Conservation (phyloP, 228 moss, liverwort and hornwort genomes). For the Sphagnum fallax region DNA sequence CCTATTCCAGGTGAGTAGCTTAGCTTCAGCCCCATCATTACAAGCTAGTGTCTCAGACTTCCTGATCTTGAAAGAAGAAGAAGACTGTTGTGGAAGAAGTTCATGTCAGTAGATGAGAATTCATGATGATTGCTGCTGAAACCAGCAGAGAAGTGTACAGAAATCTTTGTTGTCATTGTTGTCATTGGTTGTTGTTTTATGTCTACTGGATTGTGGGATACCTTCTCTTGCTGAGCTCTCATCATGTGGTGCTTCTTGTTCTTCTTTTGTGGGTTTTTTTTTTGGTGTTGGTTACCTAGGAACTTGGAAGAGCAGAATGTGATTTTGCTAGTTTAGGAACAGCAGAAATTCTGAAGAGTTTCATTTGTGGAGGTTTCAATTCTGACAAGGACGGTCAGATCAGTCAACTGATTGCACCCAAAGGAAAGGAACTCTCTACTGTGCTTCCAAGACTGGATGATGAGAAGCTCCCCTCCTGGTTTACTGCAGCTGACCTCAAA, state of each 20-base stretch:
- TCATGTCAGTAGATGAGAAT: neutral
- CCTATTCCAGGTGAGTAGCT: constrained; percentile 32
- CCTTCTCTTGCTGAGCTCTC: neutral
- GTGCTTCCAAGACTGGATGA: constrained; percentile 16
- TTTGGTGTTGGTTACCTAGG: constrained; percentile 12
- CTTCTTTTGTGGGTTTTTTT: neutral
- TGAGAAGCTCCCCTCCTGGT: constrained; percentile 52
- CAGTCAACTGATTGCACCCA: constrained; percentile 13
- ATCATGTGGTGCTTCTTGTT: too few relatives aligned
- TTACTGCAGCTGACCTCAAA: constrained; percentile 13
- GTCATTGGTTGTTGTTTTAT: neutral
- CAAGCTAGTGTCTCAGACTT: too few relatives aligned
- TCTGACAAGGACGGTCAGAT: neutral
- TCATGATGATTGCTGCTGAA: neutral
- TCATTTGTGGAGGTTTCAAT: neutral
- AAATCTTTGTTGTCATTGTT: neutral
- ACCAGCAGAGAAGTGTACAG: neutral
- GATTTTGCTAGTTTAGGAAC: constrained; percentile 26
- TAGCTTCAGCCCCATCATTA: neutral
- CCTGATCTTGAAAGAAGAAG: too few relatives aligned
- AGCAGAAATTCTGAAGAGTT: constrained; percentile 10
- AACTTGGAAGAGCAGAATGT: constrained; percentile 38
- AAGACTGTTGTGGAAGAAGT: neutral
- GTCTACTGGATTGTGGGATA: neutral
- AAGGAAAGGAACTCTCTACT: constrained; percentile 43